Evolutionary conservation across 1,284 basidiomycete genomes (phyloP).

Genomic region (Singerocomus inundabilis): DNA sequence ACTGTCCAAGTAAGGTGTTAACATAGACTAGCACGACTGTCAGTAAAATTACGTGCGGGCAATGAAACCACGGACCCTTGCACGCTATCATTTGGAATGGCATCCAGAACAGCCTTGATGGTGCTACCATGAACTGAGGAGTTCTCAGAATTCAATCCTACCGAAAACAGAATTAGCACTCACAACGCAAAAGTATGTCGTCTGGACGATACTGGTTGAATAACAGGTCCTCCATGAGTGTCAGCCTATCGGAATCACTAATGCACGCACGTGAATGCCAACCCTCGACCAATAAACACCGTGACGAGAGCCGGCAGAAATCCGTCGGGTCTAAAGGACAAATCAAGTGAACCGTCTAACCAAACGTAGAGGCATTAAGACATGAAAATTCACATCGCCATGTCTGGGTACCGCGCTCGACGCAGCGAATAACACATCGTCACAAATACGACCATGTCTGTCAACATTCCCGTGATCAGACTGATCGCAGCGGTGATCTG

Average conservation of each 20-base stretch:
- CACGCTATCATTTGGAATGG: conserved; percentile 37
- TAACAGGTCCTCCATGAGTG: neutral
- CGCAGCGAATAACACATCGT: conserved; percentile 32
- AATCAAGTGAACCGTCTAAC: neutral
- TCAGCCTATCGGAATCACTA: neutral
- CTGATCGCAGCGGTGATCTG: conserved; percentile 26
- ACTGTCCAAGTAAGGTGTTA: conserved; percentile 32
- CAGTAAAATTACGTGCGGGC: neutral
- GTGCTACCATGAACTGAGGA: conserved; percentile 34
- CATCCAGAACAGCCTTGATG: conserved; percentile 36
- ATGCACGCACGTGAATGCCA: conserved; percentile 31
- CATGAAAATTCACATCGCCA: conserved; percentile 28
- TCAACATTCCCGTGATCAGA: conserved; percentile 18
- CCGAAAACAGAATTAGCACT: conserved; percentile 5
- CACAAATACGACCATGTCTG: conserved; percentile 29
- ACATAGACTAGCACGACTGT: conserved; percentile 27
- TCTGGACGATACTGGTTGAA: conserved; percentile 25
- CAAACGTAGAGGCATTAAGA: neutral
- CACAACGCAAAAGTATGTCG: conserved; percentile 25
- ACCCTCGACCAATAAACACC: conserved; percentile 32
- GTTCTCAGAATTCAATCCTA: neutral
- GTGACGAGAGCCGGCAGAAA: conserved; percentile 10
- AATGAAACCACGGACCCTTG: conserved; percentile 30
- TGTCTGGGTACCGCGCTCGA: conserved; percentile 27
- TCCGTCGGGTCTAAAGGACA: conserved; percentile 18